phyloP scores from a whole-genome alignment of 495 filamentous ascomycete species.

The Parachaetomium inaequale region DNA sequence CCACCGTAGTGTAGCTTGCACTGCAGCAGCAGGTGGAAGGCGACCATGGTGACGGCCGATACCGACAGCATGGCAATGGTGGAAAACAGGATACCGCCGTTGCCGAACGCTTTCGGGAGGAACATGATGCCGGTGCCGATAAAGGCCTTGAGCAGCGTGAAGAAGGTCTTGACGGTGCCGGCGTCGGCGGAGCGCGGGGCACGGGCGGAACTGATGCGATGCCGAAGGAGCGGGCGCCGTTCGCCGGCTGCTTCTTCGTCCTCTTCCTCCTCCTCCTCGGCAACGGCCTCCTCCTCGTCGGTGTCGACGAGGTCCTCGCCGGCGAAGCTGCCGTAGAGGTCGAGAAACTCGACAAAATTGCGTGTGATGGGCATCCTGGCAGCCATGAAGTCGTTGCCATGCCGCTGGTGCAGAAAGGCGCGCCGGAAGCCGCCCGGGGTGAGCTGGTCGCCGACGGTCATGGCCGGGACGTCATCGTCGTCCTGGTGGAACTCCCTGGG shows the following conservation, averaged over 20 bases:
- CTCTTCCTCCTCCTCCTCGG: constrained; percentile 45
- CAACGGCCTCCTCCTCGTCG: constrained; percentile 53
- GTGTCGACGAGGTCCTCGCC: constrained; percentile 67
- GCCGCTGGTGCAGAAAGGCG: constrained; percentile 53
- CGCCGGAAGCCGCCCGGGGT: constrained; percentile 61
- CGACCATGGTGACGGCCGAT: constrained; percentile 53
- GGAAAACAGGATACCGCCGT: constrained; percentile 65
- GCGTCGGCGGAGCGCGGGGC: constrained; percentile 48
- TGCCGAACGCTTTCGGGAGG: constrained; percentile 63
- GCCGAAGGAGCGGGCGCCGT: constrained; percentile 53
- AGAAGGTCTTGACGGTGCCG: constrained; percentile 60
- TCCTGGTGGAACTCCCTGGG: constrained; percentile 30
- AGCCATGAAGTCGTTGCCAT: constrained; percentile 40
- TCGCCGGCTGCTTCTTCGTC: constrained; percentile 34
- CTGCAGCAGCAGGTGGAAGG: constrained; percentile 60
- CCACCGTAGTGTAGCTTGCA: constrained; percentile 52
- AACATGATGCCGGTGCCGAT: constrained; percentile 68
- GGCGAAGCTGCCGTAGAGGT: constrained; percentile 67
- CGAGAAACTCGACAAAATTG: constrained; percentile 67
- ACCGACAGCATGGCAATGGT: constrained; percentile 55
- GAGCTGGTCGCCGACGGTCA: constrained; percentile 50
- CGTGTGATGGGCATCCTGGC: constrained; percentile 50
- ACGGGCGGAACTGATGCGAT: constrained; percentile 44
- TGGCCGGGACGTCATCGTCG: constrained; percentile 20
- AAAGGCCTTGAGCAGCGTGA: constrained; percentile 64